phyloP scores from a whole-genome alignment of 2,329 filamentous ascomycete species.

The Microcera coccophila region DNA sequence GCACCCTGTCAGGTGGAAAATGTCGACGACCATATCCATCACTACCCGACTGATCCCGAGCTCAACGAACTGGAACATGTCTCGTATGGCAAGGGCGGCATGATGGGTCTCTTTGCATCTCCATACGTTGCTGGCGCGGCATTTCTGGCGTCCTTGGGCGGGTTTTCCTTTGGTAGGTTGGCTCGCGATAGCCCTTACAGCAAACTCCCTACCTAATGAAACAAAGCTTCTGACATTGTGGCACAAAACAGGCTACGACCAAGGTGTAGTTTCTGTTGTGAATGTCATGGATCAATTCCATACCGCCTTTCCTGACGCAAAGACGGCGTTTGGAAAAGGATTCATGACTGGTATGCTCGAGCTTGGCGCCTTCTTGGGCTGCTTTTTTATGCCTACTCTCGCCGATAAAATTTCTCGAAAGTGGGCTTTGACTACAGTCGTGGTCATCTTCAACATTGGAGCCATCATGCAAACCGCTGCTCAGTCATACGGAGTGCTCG shows the following conservation, averaged over 20 bases:
- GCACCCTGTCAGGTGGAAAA: conserved; percentile 16
- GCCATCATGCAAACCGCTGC: conserved; percentile 51
- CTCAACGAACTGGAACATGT: no score
- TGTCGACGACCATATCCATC: conserved; percentile 3
- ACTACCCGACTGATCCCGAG: no score
- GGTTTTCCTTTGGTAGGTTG: conserved; percentile 19
- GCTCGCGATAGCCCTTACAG: no score
- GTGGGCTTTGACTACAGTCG: conserved; percentile 48
- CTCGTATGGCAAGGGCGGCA: conserved; percentile 13
- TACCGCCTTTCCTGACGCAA: conserved; percentile 24
- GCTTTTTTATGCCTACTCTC: conserved; percentile 8
- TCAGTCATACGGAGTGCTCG: conserved; percentile 43
- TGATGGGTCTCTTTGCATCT: conserved; percentile 38
- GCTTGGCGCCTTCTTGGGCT: conserved; percentile 33
- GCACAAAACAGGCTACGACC: conserved; percentile 36
- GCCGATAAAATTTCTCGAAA: conserved; percentile 36
- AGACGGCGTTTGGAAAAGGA: conserved; percentile 21
- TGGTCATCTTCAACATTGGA: conserved; percentile 50
- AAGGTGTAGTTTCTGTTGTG: conserved; percentile 39
- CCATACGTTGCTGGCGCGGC: conserved; percentile 42
- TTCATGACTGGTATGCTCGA: conserved; percentile 43
- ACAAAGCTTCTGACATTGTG: no score
- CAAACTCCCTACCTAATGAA: no score
- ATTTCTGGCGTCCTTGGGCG: conserved; percentile 36
- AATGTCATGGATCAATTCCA: conserved; percentile 45